Evolutionary conservation across 2,329 filamentous ascomycete species (phyloP), one percentile per base, ranked within the genome.

Genomic region (Dactylonectria macrodidyma): DNA sequence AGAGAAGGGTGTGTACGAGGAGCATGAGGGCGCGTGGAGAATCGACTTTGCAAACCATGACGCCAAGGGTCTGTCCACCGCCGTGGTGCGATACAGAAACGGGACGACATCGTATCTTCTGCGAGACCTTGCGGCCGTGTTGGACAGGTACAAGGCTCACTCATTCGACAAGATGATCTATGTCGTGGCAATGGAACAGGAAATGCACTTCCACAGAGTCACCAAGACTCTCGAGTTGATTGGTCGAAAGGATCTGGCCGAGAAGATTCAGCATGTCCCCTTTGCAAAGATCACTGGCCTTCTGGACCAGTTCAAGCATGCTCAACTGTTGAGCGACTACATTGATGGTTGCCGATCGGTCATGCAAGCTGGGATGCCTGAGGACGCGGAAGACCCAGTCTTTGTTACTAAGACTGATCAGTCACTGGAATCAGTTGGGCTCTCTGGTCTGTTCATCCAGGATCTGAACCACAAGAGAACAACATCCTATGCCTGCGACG

Each of bases 81-180:
- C 90, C 0, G 86, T 93, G 41, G 84, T 93, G 54, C 85, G 91
- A 71, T 90, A 90, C 77, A 88, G 90, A 3, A 78, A 72, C 1
- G 75, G 75, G 61, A 81, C 62, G 12, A 83, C 30, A 38, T 79
- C 67, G 38, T 80, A 94, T 77, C 85, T 94, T 19, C 90, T 92
- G 56, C 88, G 92, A 54, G 92, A 94, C 75, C 90, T 94, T 65
- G 91, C 90, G 67, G 91, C 93, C 65, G 87, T 92, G 9, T 80
- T 94, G 47, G 87, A 90, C 71, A 87, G 92, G 46, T 74, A 86
- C 59, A 85, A 89, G 41, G 85, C 86, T 70, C 87, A 88, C 78
- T 75, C 87, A 1, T 94, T 93, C 74, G 92, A 94, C 81, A 89
- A 93, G 76, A 93, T 94, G 92, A 91, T 94, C 51, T 94, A 94